Base-by-base conservation (phyloP, 768 basidiomycete species). In the Lyophyllum decastes region DNA sequence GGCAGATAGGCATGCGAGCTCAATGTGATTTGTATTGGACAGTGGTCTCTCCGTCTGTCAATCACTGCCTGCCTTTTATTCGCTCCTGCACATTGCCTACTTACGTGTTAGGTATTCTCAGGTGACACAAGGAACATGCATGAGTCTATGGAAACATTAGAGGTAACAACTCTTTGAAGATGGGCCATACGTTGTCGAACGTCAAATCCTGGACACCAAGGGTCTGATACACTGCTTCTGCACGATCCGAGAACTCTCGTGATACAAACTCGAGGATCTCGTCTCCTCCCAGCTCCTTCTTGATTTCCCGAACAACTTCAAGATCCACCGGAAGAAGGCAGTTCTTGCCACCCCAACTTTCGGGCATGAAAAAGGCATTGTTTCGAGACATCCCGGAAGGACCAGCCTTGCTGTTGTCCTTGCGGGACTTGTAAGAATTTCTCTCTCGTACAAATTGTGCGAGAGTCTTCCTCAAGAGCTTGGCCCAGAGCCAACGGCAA, bases 341-440 rank as follows among this genome's bases (percentile, higher is more conserved):
- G 52, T 76, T 66, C 4, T 49, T 21, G 0, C 68, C 68, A 2
- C 70, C 70, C 66, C 66, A 76, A 0, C 46, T 45, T 2, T 68
- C 44, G 11, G 27, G 64, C 12, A 73, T 30, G 2, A 21, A 41
- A 54, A 71, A 74, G 0, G 70, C 71, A 2, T 65, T 63, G 60
- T 78, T 72, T 6, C 67, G 68, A 11, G 74, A 74, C 57, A 67
- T 66, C 0, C 72, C 73, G 0, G 73, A 77, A 0, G 76, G 75
- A 2, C 72, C 70, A 0, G 65, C 41, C 58, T 78, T 78, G 0
- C 62, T 51, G 0, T 66, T 67, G 51, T 75, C 65, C 34, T 70
- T 73, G 2, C 70, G 62, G 52, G 72, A 69, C 11, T 51, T 58
- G 2, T 59, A 55, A 2, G 52, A 59, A 57, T 77, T 78, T 2